Evolutionary conservation across 495 filamentous ascomycete species (phyloP).

Genomic region (Penicillium odoratum): DNA sequence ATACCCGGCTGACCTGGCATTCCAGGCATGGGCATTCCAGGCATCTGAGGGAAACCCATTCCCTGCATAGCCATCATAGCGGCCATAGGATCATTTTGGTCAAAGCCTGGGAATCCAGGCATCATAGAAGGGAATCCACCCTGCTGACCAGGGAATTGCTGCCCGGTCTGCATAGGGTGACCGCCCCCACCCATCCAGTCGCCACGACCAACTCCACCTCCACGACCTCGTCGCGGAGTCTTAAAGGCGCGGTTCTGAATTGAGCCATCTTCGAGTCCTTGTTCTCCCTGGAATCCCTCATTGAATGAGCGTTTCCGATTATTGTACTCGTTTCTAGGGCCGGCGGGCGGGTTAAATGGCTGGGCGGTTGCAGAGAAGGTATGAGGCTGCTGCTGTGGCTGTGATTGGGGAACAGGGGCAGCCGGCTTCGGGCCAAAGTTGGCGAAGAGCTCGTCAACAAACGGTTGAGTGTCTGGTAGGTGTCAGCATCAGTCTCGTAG

Average conservation of each 20-base stretch:
- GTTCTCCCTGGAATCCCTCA: slow-evolving; percentile 57
- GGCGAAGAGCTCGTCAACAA: slow-evolving; percentile 84
- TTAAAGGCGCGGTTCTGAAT: slow-evolving; percentile 64
- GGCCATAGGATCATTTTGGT: slow-evolving; percentile 67
- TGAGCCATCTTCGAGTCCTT: slow-evolving; percentile 36
- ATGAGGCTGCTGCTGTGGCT: slow-evolving; percentile 45
- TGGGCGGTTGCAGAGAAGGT: slow-evolving; percentile 25
- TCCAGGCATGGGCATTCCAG: slow-evolving; percentile 52
- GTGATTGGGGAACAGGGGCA: slow-evolving; percentile 52
- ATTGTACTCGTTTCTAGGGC: slow-evolving; percentile 32
- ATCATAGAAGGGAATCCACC: slow-evolving; percentile 50
- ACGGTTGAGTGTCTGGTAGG: slow-evolving; percentile 62
- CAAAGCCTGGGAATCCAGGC: slow-evolving; percentile 53
- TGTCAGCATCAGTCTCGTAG: slow-evolving; percentile 15
- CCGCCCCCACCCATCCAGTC: slow-evolving; percentile 43
- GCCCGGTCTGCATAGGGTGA: slow-evolving; percentile 14
- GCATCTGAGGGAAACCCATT: slow-evolving; percentile 61
- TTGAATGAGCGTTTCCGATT: slow-evolving; percentile 59
- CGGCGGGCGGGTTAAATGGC: slow-evolving; percentile 37
- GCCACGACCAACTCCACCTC: slow-evolving; percentile 56
- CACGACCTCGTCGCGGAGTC: slow-evolving; percentile 68
- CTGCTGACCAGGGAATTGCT: slow-evolving; percentile 29
- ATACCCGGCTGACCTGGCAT: slow-evolving; percentile 36
- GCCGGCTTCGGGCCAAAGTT: slow-evolving; percentile 60
- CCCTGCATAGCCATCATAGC: slow-evolving; percentile 71